phyloP scores from a whole-genome alignment of 176 grass and related monocot genomes.

The Oryza glumipatula region DNA sequence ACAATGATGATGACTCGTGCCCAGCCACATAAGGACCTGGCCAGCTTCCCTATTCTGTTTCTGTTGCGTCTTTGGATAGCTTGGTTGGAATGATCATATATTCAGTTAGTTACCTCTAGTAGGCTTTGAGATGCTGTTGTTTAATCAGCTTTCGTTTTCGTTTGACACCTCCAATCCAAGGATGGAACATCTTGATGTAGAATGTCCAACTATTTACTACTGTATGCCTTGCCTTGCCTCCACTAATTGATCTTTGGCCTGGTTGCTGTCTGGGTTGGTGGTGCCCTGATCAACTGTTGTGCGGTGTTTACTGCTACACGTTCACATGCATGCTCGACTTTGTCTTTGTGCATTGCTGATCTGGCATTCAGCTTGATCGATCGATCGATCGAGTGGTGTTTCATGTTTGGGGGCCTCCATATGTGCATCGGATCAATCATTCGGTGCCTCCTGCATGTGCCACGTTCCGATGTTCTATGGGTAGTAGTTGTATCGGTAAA shows the following conservation, averaged over 20 bases:
- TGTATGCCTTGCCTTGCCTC: neutral
- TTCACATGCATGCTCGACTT: neutral
- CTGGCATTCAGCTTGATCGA: neutral
- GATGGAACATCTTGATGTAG: neutral
- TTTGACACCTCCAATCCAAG: neutral
- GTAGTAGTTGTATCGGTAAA: neutral
- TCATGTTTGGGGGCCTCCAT: neutral
- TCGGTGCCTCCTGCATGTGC: no score
- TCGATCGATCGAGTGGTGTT: neutral
- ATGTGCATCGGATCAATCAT: neutral
- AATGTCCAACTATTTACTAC: no score
- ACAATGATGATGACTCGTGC: constrained; percentile 23
- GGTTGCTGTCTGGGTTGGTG: neutral
- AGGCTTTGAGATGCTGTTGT: neutral
- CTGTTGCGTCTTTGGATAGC: neutral
- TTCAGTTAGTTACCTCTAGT: constrained; percentile 1
- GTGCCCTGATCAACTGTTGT: neutral
- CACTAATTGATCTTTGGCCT: neutral
- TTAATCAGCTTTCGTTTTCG: neutral
- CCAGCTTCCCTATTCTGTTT: neutral
- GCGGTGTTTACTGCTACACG: neutral
- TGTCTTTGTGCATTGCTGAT: neutral
- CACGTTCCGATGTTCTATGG: no score
- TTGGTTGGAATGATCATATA: neutral
- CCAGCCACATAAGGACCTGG: neutral